Percentiles rank a stretch among this genome's conserved stretches.
Conservation (phyloP, 208 protist genomes). For the Leishmania tropica region DNA sequence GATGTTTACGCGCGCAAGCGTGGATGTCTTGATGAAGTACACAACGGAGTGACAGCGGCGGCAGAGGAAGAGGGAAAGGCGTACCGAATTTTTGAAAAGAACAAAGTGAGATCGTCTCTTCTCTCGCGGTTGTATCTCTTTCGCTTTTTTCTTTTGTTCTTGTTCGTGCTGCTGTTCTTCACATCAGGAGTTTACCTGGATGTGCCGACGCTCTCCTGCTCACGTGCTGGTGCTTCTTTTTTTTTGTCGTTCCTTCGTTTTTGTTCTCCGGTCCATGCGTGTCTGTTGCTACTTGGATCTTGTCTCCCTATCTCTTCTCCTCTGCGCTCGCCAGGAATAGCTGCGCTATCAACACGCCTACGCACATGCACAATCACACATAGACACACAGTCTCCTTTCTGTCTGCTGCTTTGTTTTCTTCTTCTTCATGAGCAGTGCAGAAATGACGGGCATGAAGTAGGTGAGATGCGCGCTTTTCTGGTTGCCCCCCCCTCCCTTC, state of each 20-base stretch:
- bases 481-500: neutral
- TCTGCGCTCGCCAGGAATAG: neutral
- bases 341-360: neutral
- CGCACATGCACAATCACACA: neutral
- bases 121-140: neutral
- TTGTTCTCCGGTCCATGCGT: neutral
- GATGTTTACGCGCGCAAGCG: neutral
- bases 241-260: neutral
- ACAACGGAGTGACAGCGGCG: neutral
- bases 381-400: neutral
- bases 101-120: neutral
- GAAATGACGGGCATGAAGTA: neutral
- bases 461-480: neutral
- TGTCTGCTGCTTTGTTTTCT: conserved; percentile 3
- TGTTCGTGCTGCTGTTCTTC: too few species aligned
- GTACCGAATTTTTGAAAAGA: neutral
- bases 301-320: neutral
- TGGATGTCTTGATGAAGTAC: neutral
- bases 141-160: too few species aligned
- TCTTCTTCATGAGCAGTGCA: neutral
- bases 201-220: neutral
- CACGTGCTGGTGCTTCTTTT: neutral
- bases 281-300: neutral
- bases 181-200: neutral
- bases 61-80: neutral